Conservation (phyloP, 78 protist genomes). For the Cavenderia fasciculata region DNA sequence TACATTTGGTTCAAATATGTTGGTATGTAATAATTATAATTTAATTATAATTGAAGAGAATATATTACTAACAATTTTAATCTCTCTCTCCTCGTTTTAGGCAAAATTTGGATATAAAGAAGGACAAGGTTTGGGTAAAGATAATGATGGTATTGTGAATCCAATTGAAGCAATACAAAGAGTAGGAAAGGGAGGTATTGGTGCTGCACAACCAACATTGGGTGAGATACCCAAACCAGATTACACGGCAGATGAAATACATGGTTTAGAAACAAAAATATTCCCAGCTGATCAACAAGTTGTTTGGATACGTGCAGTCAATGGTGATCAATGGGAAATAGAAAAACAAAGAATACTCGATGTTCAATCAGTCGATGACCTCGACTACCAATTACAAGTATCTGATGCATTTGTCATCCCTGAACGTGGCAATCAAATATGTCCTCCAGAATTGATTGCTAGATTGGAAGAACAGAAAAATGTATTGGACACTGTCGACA, state of each 20-base stretch:
- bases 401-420: not conserved
- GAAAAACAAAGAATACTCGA: not conserved
- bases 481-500: slow-evolving; percentile 42
- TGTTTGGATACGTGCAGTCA: slow-evolving; percentile 1
- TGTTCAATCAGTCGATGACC: too few species aligned
- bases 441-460: slow-evolving; percentile 16
- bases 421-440: slow-evolving; percentile 1
- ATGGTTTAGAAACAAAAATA: not conserved
- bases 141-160: slow-evolving; percentile 6
- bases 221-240: too few species aligned
- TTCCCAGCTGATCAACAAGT: slow-evolving; percentile 1
- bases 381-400: not conserved
- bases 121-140: slow-evolving; percentile 40
- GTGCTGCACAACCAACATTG: too few species aligned
- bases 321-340: not conserved
- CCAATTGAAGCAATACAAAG: not conserved
- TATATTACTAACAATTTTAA: too few species aligned
- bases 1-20: too few species aligned
- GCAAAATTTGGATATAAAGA: slow-evolving; percentile 23
- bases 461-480: slow-evolving; percentile 20
- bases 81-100: too few species aligned
- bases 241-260: slow-evolving; percentile 2
- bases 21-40: too few species aligned
- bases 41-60: too few species aligned
- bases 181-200: not conserved